Evolutionary conservation across 2,329 filamentous ascomycete genomes (phyloP).

Genomic region (Fonsecaea pedrosoi): DNA sequence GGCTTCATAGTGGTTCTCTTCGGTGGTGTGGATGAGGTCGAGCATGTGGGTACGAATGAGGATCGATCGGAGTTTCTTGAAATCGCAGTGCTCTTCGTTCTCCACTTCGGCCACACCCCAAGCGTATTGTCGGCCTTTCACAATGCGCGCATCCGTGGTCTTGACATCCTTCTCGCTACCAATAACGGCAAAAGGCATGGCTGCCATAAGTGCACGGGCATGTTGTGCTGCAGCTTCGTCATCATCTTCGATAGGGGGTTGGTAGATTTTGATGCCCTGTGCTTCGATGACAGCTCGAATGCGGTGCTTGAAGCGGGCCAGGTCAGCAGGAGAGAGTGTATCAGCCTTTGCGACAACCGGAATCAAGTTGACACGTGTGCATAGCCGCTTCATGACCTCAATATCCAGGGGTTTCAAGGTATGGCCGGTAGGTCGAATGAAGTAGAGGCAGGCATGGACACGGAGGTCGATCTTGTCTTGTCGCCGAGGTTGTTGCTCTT

Average conservation of each 20-base stretch:
- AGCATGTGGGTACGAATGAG: slow-evolving; percentile 99
- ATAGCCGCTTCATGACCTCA: slow-evolving; percentile 99
- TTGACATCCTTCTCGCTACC: slow-evolving; percentile 99
- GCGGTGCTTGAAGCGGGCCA: slow-evolving; percentile 93
- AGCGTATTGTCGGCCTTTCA: slow-evolving; percentile 98
- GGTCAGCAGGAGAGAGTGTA: slow-evolving; percentile 89
- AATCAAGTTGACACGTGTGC: slow-evolving; percentile 97
- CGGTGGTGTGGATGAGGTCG: slow-evolving; percentile 98
- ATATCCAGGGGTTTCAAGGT: slow-evolving; percentile 98
- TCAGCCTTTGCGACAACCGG: slow-evolving; percentile 99
- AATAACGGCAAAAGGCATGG: slow-evolving; percentile 98
- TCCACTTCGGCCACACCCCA: slow-evolving; percentile 99
- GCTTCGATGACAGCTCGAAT: slow-evolving; percentile 95
- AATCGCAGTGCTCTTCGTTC: slow-evolving; percentile 99
- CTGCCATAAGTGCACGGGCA: slow-evolving; percentile 89
- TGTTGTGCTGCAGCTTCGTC: slow-evolving; percentile 96
- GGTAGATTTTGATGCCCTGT: slow-evolving; percentile 99
- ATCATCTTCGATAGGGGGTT: slow-evolving; percentile 96
- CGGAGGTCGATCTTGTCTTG: slow-evolving; percentile 99
- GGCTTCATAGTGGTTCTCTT: slow-evolving; percentile 98
- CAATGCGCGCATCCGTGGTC: slow-evolving; percentile 91
- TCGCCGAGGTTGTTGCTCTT: slow-evolving; percentile 98
- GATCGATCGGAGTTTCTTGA: slow-evolving; percentile 99
- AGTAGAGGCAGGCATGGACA: slow-evolving; percentile 98
- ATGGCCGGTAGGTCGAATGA: slow-evolving; percentile 97